phyloP scores from a whole-genome alignment of 495 filamentous ascomycete species.

The Niebla homalea region DNA sequence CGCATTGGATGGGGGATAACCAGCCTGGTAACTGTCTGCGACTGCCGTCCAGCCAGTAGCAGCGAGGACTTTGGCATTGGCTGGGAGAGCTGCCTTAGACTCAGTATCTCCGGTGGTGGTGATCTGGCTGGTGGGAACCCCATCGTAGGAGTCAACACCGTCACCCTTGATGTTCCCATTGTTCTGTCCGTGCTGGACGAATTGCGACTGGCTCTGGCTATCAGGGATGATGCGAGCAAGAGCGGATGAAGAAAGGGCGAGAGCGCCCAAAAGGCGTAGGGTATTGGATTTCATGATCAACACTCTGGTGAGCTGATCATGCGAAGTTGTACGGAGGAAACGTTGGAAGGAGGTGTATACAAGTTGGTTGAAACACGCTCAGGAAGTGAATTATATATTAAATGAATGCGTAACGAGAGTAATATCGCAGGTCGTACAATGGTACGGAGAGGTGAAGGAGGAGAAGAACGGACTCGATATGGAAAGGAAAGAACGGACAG shows the following conservation, averaged over 20 bases:
- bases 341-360: background rate
- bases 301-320: background rate
- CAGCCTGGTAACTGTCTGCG: slow-evolving; percentile 10
- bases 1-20: slow-evolving; percentile 4
- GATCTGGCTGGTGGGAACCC: background rate
- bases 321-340: background rate
- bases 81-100: background rate
- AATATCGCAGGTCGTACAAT: background rate
- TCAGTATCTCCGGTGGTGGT: slow-evolving; percentile 5
- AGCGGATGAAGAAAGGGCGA: background rate
- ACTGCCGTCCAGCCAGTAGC: slow-evolving; percentile 13
- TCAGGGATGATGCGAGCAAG: background rate
- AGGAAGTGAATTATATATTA: background rate
- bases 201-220: background rate
- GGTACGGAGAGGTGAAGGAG: background rate
- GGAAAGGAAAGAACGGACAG: background rate
- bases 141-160: background rate
- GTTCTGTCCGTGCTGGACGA: background rate
- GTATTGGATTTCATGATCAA: background rate
- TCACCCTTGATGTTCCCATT: background rate
- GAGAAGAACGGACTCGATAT: too few species aligned
- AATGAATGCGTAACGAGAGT: background rate
- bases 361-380: slow-evolving; percentile 3
- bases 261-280: background rate
- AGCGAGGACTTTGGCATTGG: slow-evolving; percentile 1